phyloP scores from a whole-genome alignment of 352 stramenopile genomes.

The Pythium apleroticum region DNA sequence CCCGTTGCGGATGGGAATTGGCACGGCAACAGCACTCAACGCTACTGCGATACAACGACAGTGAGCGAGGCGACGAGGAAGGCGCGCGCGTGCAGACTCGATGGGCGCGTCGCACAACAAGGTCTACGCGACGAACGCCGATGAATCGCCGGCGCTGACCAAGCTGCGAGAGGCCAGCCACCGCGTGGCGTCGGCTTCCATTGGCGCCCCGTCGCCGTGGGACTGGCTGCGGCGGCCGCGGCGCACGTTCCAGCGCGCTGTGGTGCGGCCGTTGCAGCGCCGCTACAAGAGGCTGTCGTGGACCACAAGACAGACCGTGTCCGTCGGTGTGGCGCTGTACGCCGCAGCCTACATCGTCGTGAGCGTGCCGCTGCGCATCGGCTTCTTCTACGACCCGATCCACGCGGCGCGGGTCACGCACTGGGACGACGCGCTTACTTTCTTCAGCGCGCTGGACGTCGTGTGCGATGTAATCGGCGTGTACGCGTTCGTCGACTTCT shows the following conservation, averaged over 20 bases:
- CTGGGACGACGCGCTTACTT: slow-evolving; percentile 48
- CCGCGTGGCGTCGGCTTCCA: not conserved
- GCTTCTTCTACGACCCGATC: slow-evolving; percentile 69
- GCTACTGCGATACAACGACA: too few relatives aligned
- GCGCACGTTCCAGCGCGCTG: slow-evolving; percentile 7
- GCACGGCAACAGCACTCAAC: too few relatives aligned
- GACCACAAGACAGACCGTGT: slow-evolving; percentile 42
- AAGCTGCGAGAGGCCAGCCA: not conserved
- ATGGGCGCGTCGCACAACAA: slow-evolving; percentile 23
- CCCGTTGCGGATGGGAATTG: not conserved
- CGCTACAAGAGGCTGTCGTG: slow-evolving; percentile 44
- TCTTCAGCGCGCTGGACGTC: slow-evolving; percentile 40
- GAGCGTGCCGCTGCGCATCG: slow-evolving; percentile 62
- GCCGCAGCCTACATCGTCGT: slow-evolving; percentile 49
- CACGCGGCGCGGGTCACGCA: not conserved
- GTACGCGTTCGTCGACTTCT: slow-evolving; percentile 46
- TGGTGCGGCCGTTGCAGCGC: slow-evolving; percentile 31
- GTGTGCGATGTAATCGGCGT: slow-evolving; percentile 46
- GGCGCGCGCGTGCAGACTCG: not conserved
- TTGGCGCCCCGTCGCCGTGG: not conserved
- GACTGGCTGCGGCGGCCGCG: slow-evolving; percentile 19
- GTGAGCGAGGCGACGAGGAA: not conserved
- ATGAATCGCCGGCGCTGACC: not conserved
- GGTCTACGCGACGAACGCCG: slow-evolving; percentile 17
- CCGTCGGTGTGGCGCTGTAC: slow-evolving; percentile 27